These are phyloP conservation scores for Xanthoconium stramineum DNA, from an alignment of 768 basidiomycete genomes.

Conservation along the genomic window DNA sequence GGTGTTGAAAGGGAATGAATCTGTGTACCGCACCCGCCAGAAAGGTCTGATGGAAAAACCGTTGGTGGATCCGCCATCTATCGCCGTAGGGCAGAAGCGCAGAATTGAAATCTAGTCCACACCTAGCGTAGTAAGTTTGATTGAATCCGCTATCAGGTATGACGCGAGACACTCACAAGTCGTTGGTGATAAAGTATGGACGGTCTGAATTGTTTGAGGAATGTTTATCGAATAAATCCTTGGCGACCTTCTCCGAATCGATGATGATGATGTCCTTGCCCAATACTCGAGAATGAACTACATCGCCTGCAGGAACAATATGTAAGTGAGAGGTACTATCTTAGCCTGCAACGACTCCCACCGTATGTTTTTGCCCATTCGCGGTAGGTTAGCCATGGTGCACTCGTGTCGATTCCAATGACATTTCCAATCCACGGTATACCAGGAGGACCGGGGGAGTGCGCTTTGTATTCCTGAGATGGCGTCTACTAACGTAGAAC, in stretches of 20 bases:
- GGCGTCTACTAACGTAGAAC: not conserved
- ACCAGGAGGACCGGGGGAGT: not conserved
- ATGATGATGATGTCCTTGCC: conserved; percentile 43
- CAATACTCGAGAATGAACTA: conserved; percentile 32
- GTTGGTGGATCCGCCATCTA: conserved; percentile 9
- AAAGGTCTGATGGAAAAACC: conserved; percentile 23
- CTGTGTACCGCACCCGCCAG: conserved; percentile 10
- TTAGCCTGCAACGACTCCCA: no score
- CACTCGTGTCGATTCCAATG: not conserved
- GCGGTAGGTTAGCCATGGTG: not conserved
- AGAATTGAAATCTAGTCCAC: conserved; percentile 12
- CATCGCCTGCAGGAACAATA: conserved; percentile 33
- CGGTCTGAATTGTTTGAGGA: conserved; percentile 48
- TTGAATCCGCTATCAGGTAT: no score
- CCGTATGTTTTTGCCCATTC: not conserved
- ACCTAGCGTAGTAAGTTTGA: not conserved
- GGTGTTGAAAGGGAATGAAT: conserved; percentile 27
- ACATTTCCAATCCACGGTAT: not conserved
- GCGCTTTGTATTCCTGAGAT: not conserved
- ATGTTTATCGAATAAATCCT: conserved; percentile 32
- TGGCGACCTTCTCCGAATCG: conserved; percentile 4
- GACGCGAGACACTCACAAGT: conserved; percentile 3
- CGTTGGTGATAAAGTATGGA: conserved; percentile 29
- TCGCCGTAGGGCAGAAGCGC: not conserved
- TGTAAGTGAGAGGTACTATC: conserved; percentile 13